Conservation (phyloP, 495 filamentous ascomycete species). For the Letharia columbiana region DNA sequence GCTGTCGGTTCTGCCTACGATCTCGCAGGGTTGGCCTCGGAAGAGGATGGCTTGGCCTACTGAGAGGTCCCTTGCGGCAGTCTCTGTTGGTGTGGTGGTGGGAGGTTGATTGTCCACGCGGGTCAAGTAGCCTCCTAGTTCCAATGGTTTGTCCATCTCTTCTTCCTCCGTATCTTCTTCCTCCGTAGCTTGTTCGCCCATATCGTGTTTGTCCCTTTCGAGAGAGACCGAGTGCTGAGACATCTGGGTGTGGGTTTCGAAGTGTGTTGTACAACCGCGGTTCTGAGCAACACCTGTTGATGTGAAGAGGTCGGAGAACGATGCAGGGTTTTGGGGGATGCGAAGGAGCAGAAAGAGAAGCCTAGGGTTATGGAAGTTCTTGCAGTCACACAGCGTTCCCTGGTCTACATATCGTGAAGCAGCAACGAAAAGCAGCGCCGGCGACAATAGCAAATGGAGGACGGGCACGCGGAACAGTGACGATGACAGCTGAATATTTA, state of each 20-base stretch:
- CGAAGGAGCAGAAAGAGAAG: not conserved
- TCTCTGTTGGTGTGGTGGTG: not conserved
- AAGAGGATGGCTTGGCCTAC: not conserved
- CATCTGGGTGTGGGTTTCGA: not conserved
- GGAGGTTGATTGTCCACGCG: not conserved
- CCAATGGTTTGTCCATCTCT: not conserved
- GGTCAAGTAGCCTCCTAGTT: not conserved
- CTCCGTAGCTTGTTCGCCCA: not conserved
- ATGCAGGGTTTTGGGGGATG: not conserved
- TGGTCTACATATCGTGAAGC: not conserved
- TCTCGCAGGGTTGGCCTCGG: not conserved
- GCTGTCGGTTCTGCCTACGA: not conserved
- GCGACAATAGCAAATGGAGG: not conserved
- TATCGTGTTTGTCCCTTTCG: not conserved
- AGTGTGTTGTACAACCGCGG: not conserved
- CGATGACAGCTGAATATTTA: not conserved
- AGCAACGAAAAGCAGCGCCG: not conserved
- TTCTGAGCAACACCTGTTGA: not conserved
- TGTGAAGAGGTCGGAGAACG: not conserved
- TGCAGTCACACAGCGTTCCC: not conserved
- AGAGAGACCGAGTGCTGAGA: not conserved
- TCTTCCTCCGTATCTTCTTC: not conserved
- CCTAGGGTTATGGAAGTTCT: not conserved
- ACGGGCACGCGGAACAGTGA: not conserved
- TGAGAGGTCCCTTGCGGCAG: not conserved